Base-by-base conservation (phyloP, 2,329 filamentous ascomycete species). In the Diaporthe destruens region DNA sequence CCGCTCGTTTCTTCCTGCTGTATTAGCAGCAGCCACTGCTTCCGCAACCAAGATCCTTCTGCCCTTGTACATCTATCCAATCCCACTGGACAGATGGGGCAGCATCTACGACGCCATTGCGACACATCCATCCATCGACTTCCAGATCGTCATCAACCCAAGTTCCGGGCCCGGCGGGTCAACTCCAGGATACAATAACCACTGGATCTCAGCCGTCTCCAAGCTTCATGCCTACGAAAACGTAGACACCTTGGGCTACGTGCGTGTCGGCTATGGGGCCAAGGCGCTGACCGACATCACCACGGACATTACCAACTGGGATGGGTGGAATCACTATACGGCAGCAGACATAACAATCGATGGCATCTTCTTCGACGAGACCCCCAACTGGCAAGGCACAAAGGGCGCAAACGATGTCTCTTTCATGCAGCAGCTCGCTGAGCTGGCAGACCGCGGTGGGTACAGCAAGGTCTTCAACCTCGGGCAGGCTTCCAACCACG, bases 281-380 rank as follows among this genome's bases (percentile, higher is more conserved):
- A 66, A 63, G n/a, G 9, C 63, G 2, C 6, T 16, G 18, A 16
- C 0, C 6, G 59, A 56, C 14, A 53, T 68, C 68, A 44, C n/a
- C 20, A 42, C 36, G 9, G 72, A 73, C 34, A 44, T 73, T 29
- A n/a, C 39, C 14, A 34, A 59, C 32, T 75, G 73, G 71, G 56
- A 49, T n/a, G 47, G n/a, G 6, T 71, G 71, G 71, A 71, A 65
- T 51, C 44, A 69, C 20, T 66, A 73, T 23, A 25, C 47, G 20
- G 23, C 8, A 2, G 53, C 29, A 18, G 65, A 75, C 51, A 71
- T 75, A 39, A 55, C 67, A 4, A 20, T 75, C 18, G 61, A 68
- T 6, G 73, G 73, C 3, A 69, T 75, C 32, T 75, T 73, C 61
- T 75, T 75, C 51, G 73, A 75, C 55, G 68, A 75, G 78, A 71